Evolutionary conservation across 1,139 yeast species (phyloP).

Genomic region (Zhuliangozyma blackwelliae): DNA sequence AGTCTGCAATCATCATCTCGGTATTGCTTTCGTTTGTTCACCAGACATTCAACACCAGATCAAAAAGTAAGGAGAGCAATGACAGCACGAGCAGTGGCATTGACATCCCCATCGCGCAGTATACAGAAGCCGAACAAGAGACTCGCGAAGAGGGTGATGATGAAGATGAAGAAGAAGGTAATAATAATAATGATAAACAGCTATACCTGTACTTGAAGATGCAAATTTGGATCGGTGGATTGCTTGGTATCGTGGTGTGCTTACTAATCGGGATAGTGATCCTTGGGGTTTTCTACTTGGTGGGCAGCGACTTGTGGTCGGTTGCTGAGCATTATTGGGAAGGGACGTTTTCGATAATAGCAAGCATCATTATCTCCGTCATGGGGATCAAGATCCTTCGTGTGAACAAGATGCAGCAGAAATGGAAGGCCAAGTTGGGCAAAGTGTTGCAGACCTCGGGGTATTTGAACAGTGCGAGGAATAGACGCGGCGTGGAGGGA

Average conservation of each 20-base stretch:
- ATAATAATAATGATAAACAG: neutral
- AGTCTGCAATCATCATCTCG: conserved; percentile 44
- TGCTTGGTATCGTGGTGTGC: conserved; percentile 35
- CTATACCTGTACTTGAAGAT: conserved; percentile 18
- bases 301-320: conserved; percentile 42
- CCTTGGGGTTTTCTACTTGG: conserved; percentile 30
- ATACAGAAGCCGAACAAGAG: neutral
- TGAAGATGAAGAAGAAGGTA: neutral
- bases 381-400: conserved; percentile 44
- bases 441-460: conserved; percentile 17
- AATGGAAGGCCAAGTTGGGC: conserved; percentile 72
- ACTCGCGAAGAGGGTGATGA: conserved; percentile 1
- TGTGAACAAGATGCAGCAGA: conserved; percentile 61
- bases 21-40: conserved; percentile 41
- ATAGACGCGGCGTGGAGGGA: conserved; percentile 1
- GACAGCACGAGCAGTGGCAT: conserved; percentile 1
- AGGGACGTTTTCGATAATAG: conserved; percentile 40
- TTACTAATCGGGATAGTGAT: conserved; percentile 34
- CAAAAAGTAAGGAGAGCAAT: neutral
- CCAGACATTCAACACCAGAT: conserved; percentile 21
- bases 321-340: conserved; percentile 47
- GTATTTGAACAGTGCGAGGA: conserved; percentile 13
- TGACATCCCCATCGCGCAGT: neutral
- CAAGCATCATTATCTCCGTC: conserved; percentile 40
- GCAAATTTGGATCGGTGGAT: conserved; percentile 44